Base-by-base conservation (phyloP, 1,284 basidiomycete species). In the Abortiporus biennis region DNA sequence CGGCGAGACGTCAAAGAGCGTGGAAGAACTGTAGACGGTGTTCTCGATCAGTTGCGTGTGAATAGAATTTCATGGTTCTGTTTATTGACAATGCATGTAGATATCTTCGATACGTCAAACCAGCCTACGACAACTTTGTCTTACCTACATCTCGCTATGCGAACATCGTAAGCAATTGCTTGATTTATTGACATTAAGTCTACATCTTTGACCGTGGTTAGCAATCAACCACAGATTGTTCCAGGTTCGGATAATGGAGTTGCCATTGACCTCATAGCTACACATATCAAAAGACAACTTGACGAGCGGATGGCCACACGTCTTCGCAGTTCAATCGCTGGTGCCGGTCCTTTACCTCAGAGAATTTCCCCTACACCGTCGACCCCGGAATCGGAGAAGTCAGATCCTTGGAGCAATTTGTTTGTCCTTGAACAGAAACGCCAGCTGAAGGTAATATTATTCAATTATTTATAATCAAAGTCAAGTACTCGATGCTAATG, bases 121-220 rank as follows among this genome's bases (percentile, higher is more conserved):
- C 89, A 2, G 83, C 91, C 6, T 96, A 88, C 54, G 95, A 99
- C 61, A 89, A 92, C 58, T 96, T 94, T 52, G 92, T 99, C n/a
- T 78, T 80, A 36, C 93, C 93, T 0, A 90, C 89, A 2, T 78
- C 91, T 11, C 76, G 82, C 30, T 75, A 86, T 58, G 93, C 94
- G 3, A 92, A 98, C 56, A 89, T 95, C 37, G 90, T 92, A 50
- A 55, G 80, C 40, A 16, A 5, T 22, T 15, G n/a, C n/a, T n/a
- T 16, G 11, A 15, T 25, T 39, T 25, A 22, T 30, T 16, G 25
- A 31, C 15, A 24, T 23, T 25, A 33, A 37, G 34, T 23, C 35
- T 15, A 21, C 21, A 12, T 35, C 36, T 21, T 17, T 45, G 12
- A n/a, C 13, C 32, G 22, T 17, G 24, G n/a, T n/a, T n/a, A n/a